phyloP scores from a whole-genome alignment of 768 basidiomycete genomes.

The Suillus tomentosus region DNA sequence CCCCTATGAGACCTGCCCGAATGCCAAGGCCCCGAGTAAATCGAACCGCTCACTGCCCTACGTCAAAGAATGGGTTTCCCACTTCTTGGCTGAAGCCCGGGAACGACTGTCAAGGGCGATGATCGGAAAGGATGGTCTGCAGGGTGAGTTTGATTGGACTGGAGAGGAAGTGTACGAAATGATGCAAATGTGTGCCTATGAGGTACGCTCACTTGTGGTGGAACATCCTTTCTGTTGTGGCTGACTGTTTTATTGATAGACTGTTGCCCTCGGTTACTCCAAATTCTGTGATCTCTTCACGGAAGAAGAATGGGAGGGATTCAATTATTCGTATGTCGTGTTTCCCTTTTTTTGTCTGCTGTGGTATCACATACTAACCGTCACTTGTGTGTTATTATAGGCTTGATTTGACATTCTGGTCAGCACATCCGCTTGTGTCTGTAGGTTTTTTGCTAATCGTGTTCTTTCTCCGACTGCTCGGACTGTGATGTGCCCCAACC shows the following conservation, averaged over 20 bases:
- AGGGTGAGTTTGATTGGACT: conserved; percentile 56
- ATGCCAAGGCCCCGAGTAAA: conserved; percentile 50
- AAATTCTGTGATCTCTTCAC: conserved; percentile 92
- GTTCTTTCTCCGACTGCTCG: conserved; percentile 15
- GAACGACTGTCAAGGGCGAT: conserved; percentile 44
- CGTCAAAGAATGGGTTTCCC: conserved; percentile 62
- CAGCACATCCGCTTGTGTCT: neutral
- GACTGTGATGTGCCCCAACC: conserved; percentile 16
- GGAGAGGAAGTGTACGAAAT: conserved; percentile 73
- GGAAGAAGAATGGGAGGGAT: conserved; percentile 91
- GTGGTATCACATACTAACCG: neutral
- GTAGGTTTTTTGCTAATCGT: neutral
- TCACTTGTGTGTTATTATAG: conserved; percentile 32
- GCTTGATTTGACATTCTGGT: conserved; percentile 69
- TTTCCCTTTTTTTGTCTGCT: conserved; percentile 1
- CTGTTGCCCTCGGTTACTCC: conserved; percentile 89
- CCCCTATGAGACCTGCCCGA: conserved; percentile 83
- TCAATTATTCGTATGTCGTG: conserved; percentile 69
- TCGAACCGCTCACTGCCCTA: conserved; percentile 59
- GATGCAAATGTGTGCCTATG: conserved; percentile 86
- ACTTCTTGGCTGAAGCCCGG: conserved; percentile 71
- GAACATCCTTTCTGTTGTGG: neutral
- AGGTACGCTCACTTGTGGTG: conserved; percentile 44
- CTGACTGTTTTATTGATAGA: conserved; percentile 43
- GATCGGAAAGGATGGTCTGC: conserved; percentile 17